Base-by-base conservation (phyloP, 2,329 filamentous ascomycete species). In the Alternaria rosae region DNA sequence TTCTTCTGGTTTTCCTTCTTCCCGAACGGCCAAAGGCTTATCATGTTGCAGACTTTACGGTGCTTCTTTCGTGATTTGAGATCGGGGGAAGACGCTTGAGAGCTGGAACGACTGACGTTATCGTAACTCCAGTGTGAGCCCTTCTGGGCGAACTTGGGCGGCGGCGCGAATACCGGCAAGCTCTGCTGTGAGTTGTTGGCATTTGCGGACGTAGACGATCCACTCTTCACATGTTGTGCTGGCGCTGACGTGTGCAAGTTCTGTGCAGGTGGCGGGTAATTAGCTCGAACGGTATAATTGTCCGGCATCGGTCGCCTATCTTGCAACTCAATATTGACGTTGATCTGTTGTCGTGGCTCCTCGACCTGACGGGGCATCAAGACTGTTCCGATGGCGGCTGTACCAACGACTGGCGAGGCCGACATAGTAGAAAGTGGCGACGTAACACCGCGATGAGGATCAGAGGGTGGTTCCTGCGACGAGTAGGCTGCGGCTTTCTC, bases 271-370 rank as follows among this genome's bases (percentile, higher is more conserved):
- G 67, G 64, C 25, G 68, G 62, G 52, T 68, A 59, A 62, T 62
- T 74, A 50, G 64, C 57, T 25, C 60, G 59, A 17, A 61, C 35
- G 17, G 64, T 32, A 11, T 73, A 69, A 26, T 56, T 57, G 28
- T 62, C 65, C 20, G 59, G 53, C 47, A 64, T 56, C 15, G 65
- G 64, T 30, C 72, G 68, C 38, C 71, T 65, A 26, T 76, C 73
- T 59, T 76, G 72, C 23, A 77, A 54, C 41, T 75, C 73, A 41
- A 78, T 76, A 48, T 76, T 75, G 42, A 78, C 66, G 50, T 76
- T 73, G 57, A 77, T 72, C 11, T 71, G 66, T 10, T 71, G 67
- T 32, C 66, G 66, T 38, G 64, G 61, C 30, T 74, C 70, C 26
- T 73, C 64, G 6, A 74, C 52, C 57, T 77, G 73, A 45, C 72